Evolutionary conservation across 495 filamentous ascomycete species (phyloP).

Genomic region (Podospora conica): DNA sequence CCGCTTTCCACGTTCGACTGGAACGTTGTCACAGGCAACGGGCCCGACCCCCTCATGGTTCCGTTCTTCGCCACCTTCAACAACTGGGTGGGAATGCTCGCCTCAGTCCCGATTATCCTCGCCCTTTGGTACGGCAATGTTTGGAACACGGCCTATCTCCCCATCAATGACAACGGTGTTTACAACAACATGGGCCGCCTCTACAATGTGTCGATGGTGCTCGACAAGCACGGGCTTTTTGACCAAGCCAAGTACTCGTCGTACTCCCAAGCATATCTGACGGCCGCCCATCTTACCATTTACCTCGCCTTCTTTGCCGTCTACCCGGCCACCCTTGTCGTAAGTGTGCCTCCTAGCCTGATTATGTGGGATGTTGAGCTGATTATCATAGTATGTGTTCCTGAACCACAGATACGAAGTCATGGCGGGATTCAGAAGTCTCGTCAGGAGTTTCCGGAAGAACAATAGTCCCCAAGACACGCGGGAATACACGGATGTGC

Average conservation of each 20-base stretch:
- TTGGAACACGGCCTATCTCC: conserved; percentile 30
- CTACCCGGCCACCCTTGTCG: conserved; percentile 30
- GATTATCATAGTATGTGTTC: conserved; percentile 17
- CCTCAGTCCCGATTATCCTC: conserved; percentile 22
- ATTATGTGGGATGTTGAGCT: background rate
- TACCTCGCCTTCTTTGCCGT: conserved; percentile 37
- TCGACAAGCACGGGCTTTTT: conserved; percentile 29
- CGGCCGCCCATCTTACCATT: conserved; percentile 25
- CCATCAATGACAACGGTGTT: conserved; percentile 32
- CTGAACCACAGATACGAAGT: conserved; percentile 37
- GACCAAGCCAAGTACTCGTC: conserved; percentile 29
- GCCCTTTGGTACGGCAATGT: conserved; percentile 35
- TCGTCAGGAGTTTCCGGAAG: conserved; percentile 25
- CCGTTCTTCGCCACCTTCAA: conserved; percentile 36
- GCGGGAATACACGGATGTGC: conserved; percentile 28
- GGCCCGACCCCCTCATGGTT: conserved; percentile 33
- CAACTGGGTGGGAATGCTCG: conserved; percentile 28
- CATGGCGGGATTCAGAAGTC: conserved; percentile 27
- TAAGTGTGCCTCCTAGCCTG: background rate
- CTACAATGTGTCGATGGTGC: conserved; percentile 30
- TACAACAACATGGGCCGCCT: conserved; percentile 29
- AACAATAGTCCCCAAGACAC: conserved; percentile 10
- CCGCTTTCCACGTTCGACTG: conserved; percentile 37
- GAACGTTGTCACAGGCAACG: conserved; percentile 27
- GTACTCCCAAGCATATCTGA: conserved; percentile 34